Conservation (phyloP, 164 flowering plant species). For the Euptelea pleiosperma region DNA sequence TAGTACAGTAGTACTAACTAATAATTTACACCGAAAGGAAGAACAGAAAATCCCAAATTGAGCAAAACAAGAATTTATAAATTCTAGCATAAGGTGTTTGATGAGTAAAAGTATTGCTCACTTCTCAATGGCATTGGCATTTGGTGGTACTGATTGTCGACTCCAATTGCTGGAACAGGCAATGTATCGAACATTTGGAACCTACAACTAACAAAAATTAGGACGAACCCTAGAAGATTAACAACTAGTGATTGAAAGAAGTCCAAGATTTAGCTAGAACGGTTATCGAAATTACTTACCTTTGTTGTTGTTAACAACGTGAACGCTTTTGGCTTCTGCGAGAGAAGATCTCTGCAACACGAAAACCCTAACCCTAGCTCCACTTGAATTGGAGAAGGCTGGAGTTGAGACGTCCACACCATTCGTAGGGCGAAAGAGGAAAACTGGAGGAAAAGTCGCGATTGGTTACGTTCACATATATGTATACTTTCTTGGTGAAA, state of each 20-base stretch:
- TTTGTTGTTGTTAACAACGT: background rate
- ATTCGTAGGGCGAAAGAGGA: too few species aligned
- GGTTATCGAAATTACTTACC: background rate
- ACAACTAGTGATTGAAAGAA: background rate
- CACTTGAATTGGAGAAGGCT: too few species aligned
- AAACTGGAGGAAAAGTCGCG: too few species aligned
- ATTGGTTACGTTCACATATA: too few species aligned
- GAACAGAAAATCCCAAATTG: background rate
- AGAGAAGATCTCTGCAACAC: background rate
- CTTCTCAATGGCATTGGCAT: conserved; percentile 9
- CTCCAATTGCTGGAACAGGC: conserved; percentile 2
- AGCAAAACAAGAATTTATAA: background rate
- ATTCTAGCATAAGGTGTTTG: too few species aligned
- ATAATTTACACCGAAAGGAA: too few species aligned
- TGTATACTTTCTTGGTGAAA: too few species aligned
- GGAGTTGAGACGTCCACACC: too few species aligned
- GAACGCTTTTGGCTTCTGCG: conserved; percentile 2
- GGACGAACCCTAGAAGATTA: background rate
- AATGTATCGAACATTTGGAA: background rate
- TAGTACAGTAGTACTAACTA: too few species aligned
- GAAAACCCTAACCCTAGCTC: conserved; percentile 3
- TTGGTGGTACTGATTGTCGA: background rate
- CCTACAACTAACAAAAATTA: background rate
- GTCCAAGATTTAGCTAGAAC: background rate
- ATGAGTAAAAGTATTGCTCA: conserved; percentile 4